phyloP scores from a whole-genome alignment of 2,329 filamentous ascomycete genomes.

The Penicillium sp. region DNA sequence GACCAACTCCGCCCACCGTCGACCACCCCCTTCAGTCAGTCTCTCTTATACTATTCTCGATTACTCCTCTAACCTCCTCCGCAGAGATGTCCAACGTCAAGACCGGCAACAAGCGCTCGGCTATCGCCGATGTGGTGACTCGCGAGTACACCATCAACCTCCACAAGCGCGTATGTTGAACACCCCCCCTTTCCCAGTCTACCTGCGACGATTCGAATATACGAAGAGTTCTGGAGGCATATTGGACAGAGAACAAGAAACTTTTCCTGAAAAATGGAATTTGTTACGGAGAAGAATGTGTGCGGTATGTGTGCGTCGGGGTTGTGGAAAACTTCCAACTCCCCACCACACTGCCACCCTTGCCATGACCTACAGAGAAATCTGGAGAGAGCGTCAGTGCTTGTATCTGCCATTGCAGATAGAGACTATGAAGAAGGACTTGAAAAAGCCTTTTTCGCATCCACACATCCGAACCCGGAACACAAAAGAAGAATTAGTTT shows the following conservation, averaged over 20 bases:
- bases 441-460: conserved; percentile 12
- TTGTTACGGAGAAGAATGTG: conserved; percentile 20
- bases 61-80: conserved; percentile 18
- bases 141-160: conserved; percentile 99
- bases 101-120: conserved; percentile 81
- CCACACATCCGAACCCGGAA: conserved; percentile 17
- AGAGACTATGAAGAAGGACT: conserved; percentile 8
- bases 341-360: conserved; percentile 8
- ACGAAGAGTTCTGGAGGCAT: conserved; percentile 26
- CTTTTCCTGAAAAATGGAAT: conserved; percentile 22
- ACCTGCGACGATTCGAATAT: conserved; percentile 26
- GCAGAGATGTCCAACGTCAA: conserved; percentile 68
- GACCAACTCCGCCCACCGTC: conserved; percentile 44
- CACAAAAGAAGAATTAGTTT: conserved; percentile 61
- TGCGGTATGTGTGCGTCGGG: conserved; percentile 12
- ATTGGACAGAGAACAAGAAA: conserved; percentile 39
- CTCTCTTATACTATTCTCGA: not conserved
- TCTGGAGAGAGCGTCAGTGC: conserved; percentile 4
- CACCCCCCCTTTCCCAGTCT: conserved; percentile 14
- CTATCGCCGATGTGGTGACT: conserved; percentile 98
- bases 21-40: conserved; percentile 42
- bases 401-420: conserved; percentile 8
- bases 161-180: conserved; percentile 92
- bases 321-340: conserved; percentile 4
- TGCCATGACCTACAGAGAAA: conserved; percentile 12